phyloP scores from a whole-genome alignment of 148 eudicot species.

The Camellia japonica region DNA sequence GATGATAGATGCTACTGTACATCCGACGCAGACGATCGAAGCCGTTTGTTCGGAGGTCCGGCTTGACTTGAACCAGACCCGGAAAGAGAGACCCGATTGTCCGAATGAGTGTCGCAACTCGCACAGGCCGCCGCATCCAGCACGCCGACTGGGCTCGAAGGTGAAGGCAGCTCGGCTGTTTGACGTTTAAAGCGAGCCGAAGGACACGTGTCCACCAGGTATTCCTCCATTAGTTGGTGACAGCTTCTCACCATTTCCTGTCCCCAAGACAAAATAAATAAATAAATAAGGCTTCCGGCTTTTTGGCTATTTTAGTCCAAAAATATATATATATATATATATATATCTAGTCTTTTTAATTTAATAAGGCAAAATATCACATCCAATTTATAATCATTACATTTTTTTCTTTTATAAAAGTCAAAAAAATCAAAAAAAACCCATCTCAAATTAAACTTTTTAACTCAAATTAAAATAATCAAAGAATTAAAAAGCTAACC shows the following conservation, averaged over 20 bases:
- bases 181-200: not conserved
- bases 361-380: too few relatives aligned
- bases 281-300: too few relatives aligned
- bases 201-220: conserved; percentile 34
- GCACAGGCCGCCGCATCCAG: conserved; percentile 30
- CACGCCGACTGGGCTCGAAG: conserved; percentile 29
- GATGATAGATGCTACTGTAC: not conserved
- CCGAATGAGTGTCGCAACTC: conserved; percentile 25
- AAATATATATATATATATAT: too few relatives aligned
- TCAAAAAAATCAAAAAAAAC: too few relatives aligned
- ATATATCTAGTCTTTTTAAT: too few relatives aligned
- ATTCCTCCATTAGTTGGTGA: conserved; percentile 37
- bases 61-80: not conserved
- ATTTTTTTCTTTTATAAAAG: too few relatives aligned
- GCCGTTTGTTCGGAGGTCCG: conserved; percentile 17
- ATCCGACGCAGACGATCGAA: conserved; percentile 9
- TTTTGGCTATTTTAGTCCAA: too few relatives aligned
- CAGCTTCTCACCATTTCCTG: conserved; percentile 44
- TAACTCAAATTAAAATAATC: too few relatives aligned
- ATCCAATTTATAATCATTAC: too few relatives aligned
- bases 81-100: not conserved
- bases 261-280: not conserved
- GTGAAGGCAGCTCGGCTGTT: conserved; percentile 2
- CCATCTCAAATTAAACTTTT: too few relatives aligned
- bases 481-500: too few relatives aligned